phyloP scores from a whole-genome alignment of 352 stramenopile species.

The Globisporangium ultimum region DNA sequence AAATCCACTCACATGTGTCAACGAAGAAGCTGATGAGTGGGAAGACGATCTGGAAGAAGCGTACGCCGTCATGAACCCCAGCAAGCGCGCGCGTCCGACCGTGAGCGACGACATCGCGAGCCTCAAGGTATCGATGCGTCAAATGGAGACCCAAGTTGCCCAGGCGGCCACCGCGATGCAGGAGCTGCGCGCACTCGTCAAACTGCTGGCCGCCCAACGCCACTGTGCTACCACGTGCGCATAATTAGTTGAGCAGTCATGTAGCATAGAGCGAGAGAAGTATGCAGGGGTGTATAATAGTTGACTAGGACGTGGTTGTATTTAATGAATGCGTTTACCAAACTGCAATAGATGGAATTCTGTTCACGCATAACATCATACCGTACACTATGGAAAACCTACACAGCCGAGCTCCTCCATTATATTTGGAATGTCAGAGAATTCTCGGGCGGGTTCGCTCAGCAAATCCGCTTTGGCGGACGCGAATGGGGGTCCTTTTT shows the following conservation, averaged over 20 bases:
- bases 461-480: background rate
- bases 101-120: constrained; percentile 21
- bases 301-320: too few species aligned
- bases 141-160: constrained; percentile 33
- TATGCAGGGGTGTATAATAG: background rate
- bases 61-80: background rate
- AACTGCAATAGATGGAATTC: too few species aligned
- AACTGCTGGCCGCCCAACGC: constrained; percentile 29
- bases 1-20: background rate
- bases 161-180: constrained; percentile 36
- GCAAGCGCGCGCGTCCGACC: constrained; percentile 1
- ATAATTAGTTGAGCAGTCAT: background rate
- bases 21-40: too few species aligned
- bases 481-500: background rate
- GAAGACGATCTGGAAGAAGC: background rate
- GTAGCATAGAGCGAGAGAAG: background rate
- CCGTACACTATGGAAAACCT: too few species aligned
- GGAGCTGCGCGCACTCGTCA: constrained; percentile 44
- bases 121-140: constrained; percentile 26
- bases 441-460: background rate
- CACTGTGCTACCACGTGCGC: constrained; percentile 9
- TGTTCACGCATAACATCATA: too few species aligned
- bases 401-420: background rate
- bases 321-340: too few species aligned
- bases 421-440: background rate